Percentiles rank a stretch among this genome's conserved stretches.
These are phyloP conservation scores for Saitozyma sp. DNA, from an alignment of 768 basidiomycete species.

Conservation along the genomic window DNA sequence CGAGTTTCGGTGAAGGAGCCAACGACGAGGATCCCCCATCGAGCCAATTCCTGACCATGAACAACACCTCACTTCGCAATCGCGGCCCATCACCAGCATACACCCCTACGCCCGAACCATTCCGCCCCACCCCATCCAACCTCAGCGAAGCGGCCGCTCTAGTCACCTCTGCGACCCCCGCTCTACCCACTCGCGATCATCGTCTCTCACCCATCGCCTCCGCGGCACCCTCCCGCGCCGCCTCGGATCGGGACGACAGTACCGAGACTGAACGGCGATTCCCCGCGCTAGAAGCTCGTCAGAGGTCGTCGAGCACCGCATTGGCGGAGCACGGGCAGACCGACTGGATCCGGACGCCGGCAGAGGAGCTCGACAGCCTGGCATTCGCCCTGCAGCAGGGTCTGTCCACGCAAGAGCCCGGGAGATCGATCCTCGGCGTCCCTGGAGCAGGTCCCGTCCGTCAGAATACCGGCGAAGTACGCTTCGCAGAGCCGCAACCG, in stretches of 20 bases:
- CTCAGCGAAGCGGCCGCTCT: too few species aligned
- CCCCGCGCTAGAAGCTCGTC: conserved; percentile 1
- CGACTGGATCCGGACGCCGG: too few species aligned
- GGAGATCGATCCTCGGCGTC: too few species aligned
- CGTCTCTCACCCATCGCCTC: conserved; percentile 40
- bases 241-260: conserved; percentile 36
- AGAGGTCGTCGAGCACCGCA: neutral
- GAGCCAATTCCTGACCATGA: too few species aligned
- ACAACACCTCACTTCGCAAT: too few species aligned
- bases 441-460: too few species aligned
- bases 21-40: too few species aligned
- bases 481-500: conserved; percentile 6
- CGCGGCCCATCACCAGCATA: conserved; percentile 49
- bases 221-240: conserved; percentile 26
- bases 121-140: too few species aligned
- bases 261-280: conserved; percentile 17
- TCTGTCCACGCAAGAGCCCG: too few species aligned
- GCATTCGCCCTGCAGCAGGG: conserved; percentile 4
- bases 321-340: too few species aligned
- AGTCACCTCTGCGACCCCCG: neutral
- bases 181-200: conserved; percentile 16
- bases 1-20: neutral
- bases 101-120: conserved; percentile 23
- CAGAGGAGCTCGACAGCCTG: conserved; percentile 1
- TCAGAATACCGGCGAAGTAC: neutral